A percentile compares a stretch with the other conserved stretches of the same genome.
These are phyloP conservation scores for Ogataea corticis DNA, from an alignment of 805 yeast species.

Conservation along the genomic window DNA sequence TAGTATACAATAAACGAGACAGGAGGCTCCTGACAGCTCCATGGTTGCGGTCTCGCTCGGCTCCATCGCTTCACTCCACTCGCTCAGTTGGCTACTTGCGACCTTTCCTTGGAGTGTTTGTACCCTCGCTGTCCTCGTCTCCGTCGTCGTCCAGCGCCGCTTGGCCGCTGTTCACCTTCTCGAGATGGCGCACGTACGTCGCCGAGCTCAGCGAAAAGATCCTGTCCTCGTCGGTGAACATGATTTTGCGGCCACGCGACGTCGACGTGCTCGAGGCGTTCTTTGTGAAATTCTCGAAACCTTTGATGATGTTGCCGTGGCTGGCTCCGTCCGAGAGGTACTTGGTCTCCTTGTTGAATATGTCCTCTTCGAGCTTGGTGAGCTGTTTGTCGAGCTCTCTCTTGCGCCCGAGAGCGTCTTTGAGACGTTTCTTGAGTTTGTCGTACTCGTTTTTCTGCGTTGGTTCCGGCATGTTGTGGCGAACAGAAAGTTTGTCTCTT, in stretches of 20 bases:
- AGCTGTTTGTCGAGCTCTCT: slow-evolving; percentile 64
- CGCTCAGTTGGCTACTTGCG: no score
- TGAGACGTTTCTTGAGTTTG: slow-evolving; percentile 62
- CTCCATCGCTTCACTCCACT: no score
- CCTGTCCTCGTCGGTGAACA: slow-evolving; percentile 72
- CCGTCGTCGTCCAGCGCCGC: slow-evolving; percentile 20
- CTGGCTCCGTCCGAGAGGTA: slow-evolving; percentile 69
- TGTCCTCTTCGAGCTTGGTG: slow-evolving; percentile 68
- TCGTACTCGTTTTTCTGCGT: slow-evolving; percentile 52
- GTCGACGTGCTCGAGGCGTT: slow-evolving; percentile 27
- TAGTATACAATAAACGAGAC: no score
- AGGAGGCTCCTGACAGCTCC: no score
- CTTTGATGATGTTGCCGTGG: slow-evolving; percentile 84
- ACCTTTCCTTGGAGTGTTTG: slow-evolving; percentile 20
- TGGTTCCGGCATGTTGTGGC: slow-evolving; percentile 16
- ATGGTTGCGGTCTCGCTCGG: no score
- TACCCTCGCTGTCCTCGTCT: slow-evolving; percentile 24
- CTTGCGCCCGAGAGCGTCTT: slow-evolving; percentile 60
- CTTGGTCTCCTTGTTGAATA: slow-evolving; percentile 74
- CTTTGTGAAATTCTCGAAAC: slow-evolving; percentile 80
- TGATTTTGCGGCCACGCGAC: slow-evolving; percentile 46
- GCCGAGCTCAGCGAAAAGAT: slow-evolving; percentile 77
- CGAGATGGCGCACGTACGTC: slow-evolving; percentile 62
- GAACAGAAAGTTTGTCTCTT: no score
- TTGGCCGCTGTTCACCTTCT: slow-evolving; percentile 42